Evolutionary conservation across 2,329 filamentous ascomycete genomes (phyloP).

Genomic region (Dactylonectria macrodidyma): DNA sequence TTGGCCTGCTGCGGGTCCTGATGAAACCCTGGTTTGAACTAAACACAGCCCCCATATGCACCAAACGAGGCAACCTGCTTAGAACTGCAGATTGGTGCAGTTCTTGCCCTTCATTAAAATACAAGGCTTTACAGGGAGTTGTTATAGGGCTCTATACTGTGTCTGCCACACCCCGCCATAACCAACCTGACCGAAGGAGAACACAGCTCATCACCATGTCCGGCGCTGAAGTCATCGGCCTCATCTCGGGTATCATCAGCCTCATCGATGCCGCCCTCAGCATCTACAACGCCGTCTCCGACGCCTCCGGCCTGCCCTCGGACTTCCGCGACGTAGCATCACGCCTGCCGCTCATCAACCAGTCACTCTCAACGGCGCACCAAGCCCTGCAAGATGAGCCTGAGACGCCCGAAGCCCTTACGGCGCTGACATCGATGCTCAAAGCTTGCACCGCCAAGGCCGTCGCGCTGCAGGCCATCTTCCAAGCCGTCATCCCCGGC

Average conservation of each 20-base stretch:
- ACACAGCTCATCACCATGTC: constrained; percentile 29
- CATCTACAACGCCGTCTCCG: constrained; percentile 42
- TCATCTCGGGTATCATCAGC: constrained; percentile 47
- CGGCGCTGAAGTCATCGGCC: constrained; percentile 39
- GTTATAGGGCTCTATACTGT: no score
- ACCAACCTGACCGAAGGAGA: neutral
- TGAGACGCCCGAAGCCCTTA: neutral
- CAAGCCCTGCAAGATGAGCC: neutral
- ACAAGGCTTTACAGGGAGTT: no score
- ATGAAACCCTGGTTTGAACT: neutral
- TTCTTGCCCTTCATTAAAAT: neutral
- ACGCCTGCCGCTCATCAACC: constrained; percentile 44
- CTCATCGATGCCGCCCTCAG: constrained; percentile 46
- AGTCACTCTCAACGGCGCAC: constrained; percentile 36
- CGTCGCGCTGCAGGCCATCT: constrained; percentile 35
- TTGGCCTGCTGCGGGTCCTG: neutral
- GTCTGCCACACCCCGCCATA: no score
- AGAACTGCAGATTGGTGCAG: neutral
- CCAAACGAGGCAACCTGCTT: neutral
- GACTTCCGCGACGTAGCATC: constrained; percentile 44
- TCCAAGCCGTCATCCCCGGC: constrained; percentile 34
- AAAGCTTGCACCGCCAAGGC: constrained; percentile 42
- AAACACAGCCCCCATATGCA: neutral
- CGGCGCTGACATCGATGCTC: constrained; percentile 33
- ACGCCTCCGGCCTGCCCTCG: constrained; percentile 43